phyloP scores from a whole-genome alignment of 2,329 filamentous ascomycete genomes.

The Penicillium sp. region DNA sequence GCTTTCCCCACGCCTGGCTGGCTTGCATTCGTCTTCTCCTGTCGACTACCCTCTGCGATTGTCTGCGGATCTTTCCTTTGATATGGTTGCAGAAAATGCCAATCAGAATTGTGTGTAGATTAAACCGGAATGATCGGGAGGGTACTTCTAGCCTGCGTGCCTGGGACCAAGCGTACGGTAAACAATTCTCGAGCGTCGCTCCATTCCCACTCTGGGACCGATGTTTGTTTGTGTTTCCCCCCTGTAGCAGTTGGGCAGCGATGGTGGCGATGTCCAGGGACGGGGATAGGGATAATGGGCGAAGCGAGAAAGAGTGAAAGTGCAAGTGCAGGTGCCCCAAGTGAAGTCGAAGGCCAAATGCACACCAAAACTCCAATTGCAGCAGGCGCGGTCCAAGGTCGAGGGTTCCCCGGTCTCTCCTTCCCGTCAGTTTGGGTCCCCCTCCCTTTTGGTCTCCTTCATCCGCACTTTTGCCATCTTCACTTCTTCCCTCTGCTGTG shows the following conservation, averaged over 20 bases:
- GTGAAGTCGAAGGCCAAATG: too few species aligned
- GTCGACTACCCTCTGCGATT: not conserved
- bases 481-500: not conserved
- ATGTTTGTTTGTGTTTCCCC: not conserved
- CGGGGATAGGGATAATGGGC: too few species aligned
- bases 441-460: slow-evolving; percentile 18
- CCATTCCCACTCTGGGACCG: not conserved
- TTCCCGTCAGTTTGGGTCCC: slow-evolving; percentile 32
- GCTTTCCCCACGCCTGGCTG: not conserved
- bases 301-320: too few species aligned
- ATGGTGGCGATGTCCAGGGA: not conserved
- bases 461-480: not conserved
- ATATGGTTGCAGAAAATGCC: too few species aligned
- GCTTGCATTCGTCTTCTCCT: not conserved
- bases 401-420: slow-evolving; percentile 2
- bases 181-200: not conserved
- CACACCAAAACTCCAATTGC: not conserved
- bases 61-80: not conserved
- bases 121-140: not conserved
- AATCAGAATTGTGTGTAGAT: not conserved
- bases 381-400: not conserved
- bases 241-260: not conserved
- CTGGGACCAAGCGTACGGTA: slow-evolving; percentile 1
- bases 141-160: not conserved
- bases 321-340: too few species aligned